Conservation (phyloP, 768 basidiomycete genomes). For the Rhodotorula sphaerocarpa region DNA sequence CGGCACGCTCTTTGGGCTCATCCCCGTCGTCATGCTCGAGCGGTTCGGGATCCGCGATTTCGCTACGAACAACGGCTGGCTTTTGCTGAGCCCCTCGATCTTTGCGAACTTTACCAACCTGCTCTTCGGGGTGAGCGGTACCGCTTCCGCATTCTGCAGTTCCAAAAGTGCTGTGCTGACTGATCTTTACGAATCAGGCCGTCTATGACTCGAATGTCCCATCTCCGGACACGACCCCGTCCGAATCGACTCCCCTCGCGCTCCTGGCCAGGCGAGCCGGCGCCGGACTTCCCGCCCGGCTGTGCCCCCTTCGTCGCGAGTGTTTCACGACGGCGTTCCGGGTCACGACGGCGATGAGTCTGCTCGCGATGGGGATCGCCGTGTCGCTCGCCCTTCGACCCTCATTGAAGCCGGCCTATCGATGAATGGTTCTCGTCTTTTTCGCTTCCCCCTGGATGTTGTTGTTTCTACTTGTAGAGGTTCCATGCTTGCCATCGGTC, state of each 20-base stretch:
- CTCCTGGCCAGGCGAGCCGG: background rate
- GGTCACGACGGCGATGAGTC: constrained; percentile 14
- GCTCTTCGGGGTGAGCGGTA: constrained; percentile 10
- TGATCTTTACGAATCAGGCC: background rate
- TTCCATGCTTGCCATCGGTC: too few species aligned
- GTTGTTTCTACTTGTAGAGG: too few species aligned
- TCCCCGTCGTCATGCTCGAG: constrained; percentile 23
- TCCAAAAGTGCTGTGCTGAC: too few species aligned
- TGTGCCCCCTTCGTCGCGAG: constrained; percentile 19
- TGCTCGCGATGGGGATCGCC: constrained; percentile 8
- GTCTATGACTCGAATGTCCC: constrained; percentile 30
- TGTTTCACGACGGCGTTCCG: constrained; percentile 27
- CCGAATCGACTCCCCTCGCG: background rate
- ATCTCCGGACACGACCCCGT: background rate
- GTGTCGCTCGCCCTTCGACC: background rate
- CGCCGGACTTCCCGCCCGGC: background rate
- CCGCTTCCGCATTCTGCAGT: too few species aligned
- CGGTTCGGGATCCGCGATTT: constrained; percentile 14
- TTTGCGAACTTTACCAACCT: constrained; percentile 12
- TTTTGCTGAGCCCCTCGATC: constrained; percentile 4
- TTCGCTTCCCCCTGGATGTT: too few species aligned
- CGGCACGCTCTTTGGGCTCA: constrained; percentile 18
- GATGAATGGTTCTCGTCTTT: too few species aligned
- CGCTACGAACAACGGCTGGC: constrained; percentile 14
- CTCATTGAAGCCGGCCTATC: constrained; percentile 15